Conservation (phyloP, 345 rosid genomes). For the Gossypioides kirkii region DNA sequence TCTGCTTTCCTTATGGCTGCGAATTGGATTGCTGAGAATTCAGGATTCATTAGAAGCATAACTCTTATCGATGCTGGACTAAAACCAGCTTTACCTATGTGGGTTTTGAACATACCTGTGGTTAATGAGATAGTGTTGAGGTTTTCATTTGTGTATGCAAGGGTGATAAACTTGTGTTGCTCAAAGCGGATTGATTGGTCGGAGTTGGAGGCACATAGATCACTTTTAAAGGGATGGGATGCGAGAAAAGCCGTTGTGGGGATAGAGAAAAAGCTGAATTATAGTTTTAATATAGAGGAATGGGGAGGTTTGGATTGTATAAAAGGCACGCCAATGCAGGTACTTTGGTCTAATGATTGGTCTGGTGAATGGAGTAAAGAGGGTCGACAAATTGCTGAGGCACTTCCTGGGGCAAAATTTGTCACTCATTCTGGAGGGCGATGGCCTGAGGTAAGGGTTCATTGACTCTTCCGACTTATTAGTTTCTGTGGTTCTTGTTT, state of each 20-base stretch:
- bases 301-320: conserved; percentile 69
- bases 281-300: conserved; percentile 65
- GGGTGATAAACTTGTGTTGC: conserved; percentile 57
- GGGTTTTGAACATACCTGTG: conserved; percentile 50
- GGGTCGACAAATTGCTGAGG: conserved; percentile 48
- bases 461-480: background rate
- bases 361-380: conserved; percentile 67
- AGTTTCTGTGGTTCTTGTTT: background rate
- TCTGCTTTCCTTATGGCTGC: conserved; percentile 70
- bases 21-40: conserved; percentile 63
- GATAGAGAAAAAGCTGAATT: conserved; percentile 57
- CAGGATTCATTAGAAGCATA: conserved; percentile 49
- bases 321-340: conserved; percentile 59
- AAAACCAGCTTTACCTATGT: conserved; percentile 66
- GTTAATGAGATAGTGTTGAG: conserved; percentile 54
- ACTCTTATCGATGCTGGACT: conserved; percentile 69
- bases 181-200: conserved; percentile 40
- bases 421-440: conserved; percentile 66
- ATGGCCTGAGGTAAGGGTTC: conserved; percentile 83
- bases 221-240: conserved; percentile 65
- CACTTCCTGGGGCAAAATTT: conserved; percentile 71
- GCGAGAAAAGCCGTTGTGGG: conserved; percentile 59
- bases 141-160: conserved; percentile 35
- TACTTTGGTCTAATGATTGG: conserved; percentile 72
- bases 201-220: conserved; percentile 63